These are phyloP conservation scores for Oxytropis ochrocephala DNA, from an alignment of 306 rosid genomes.

Conservation along the genomic window DNA sequence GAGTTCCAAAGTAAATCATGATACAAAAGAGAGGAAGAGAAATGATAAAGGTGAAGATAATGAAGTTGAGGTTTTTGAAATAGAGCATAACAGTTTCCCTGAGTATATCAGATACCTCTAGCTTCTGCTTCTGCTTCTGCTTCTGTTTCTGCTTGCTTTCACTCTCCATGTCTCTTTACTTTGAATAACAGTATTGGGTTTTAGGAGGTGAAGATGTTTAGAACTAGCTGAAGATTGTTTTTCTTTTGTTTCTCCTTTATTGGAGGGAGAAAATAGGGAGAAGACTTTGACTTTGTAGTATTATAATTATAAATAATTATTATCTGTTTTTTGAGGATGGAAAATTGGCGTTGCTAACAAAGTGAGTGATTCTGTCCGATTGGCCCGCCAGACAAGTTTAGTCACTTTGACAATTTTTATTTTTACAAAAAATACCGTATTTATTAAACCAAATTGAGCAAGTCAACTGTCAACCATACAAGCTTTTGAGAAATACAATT, in stretches of 20 bases:
- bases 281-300: slow-evolving; percentile 29
- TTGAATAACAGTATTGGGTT: neutral
- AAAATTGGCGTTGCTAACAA: neutral
- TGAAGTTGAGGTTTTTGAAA: slow-evolving; percentile 35
- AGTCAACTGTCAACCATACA: no score
- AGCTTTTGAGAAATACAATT: no score
- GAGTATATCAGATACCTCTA: slow-evolving; percentile 32
- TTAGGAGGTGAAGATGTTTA: neutral
- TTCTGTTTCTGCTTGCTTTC: slow-evolving; percentile 25
- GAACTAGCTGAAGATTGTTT: neutral
- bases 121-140: slow-evolving; percentile 19
- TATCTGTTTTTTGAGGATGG: neutral
- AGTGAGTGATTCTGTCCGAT: neutral
- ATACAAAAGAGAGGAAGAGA: slow-evolving; percentile 48
- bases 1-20: slow-evolving; percentile 31
- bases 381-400: neutral
- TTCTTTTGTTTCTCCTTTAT: neutral
- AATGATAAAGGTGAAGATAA: slow-evolving; percentile 32
- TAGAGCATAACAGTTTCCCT: slow-evolving; percentile 23
- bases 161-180: slow-evolving; percentile 21
- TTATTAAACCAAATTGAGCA: no score
- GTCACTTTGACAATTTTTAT: no score
- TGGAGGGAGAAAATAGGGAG: neutral
- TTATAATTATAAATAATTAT: no score
- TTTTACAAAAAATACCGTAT: no score